Evolutionary conservation across 805 yeast genomes (phyloP).

Genomic region (Suhomyces faveliae): DNA sequence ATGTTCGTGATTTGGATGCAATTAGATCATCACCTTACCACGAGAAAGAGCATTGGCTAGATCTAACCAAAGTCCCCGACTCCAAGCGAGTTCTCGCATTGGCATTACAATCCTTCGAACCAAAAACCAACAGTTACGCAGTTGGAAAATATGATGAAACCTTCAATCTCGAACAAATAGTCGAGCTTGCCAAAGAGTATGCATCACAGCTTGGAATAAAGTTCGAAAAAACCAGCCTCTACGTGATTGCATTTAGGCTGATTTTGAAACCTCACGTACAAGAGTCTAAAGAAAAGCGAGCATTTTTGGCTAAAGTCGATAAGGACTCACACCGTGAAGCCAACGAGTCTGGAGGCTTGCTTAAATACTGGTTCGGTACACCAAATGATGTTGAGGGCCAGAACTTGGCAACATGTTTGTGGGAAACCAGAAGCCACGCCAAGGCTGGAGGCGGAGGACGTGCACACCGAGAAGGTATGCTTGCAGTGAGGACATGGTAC

Average conservation of each 20-base stretch:
- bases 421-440: conserved; percentile 31
- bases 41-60: conserved; percentile 25
- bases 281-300: conserved; percentile 22
- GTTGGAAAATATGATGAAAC: conserved; percentile 20
- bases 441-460: conserved; percentile 32
- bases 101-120: conserved; percentile 28
- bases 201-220: conserved; percentile 9
- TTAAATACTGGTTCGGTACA: conserved; percentile 40
- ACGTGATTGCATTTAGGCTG: conserved; percentile 36
- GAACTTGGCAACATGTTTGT: conserved; percentile 42
- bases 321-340: conserved; percentile 35
- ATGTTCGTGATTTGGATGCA: conserved; percentile 3
- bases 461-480: conserved; percentile 32
- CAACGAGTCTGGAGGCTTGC: conserved; percentile 33
- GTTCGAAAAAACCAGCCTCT: conserved; percentile 18
- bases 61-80: conserved; percentile 18
- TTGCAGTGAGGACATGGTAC: conserved; percentile 31
- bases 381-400: conserved; percentile 31
- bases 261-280: conserved; percentile 25
- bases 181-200: conserved; percentile 15
- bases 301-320: conserved; percentile 27
- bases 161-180: conserved; percentile 27
- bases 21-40: conserved; percentile 32
- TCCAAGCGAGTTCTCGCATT: conserved; percentile 25
- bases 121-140: conserved; percentile 20